Evolutionary conservation across 202 grass and related monocot genomes (phyloP).

Genomic region (Elaeis oleifera): DNA sequence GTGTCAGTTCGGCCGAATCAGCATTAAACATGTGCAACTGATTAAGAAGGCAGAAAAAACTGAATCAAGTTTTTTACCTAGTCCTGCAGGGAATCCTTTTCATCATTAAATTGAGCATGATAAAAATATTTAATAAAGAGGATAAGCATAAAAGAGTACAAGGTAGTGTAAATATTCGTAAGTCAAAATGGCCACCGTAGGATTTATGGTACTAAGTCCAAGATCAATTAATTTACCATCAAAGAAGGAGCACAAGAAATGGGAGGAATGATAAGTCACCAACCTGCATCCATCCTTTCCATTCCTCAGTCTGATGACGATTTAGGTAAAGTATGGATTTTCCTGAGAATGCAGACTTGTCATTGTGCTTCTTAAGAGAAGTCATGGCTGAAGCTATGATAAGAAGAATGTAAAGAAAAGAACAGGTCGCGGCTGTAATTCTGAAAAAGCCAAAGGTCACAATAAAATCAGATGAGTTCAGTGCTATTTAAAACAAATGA

Average conservation of each 20-base stretch:
- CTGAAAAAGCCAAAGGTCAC: conserved; percentile 36
- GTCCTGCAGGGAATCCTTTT: too few relatives aligned
- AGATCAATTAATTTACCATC: not conserved
- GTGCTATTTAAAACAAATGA: too few relatives aligned
- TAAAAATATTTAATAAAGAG: too few relatives aligned
- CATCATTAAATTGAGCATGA: too few relatives aligned
- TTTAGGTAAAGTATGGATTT: conserved; percentile 89
- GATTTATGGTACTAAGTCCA: not conserved
- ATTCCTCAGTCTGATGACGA: conserved; percentile 98
- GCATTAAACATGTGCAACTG: too few relatives aligned
- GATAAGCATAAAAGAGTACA: too few relatives aligned
- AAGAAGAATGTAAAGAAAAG: conserved; percentile 88
- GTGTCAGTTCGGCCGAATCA: too few relatives aligned
- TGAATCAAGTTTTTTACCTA: too few relatives aligned
- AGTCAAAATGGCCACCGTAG: not conserved
- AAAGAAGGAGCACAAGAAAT: not conserved
- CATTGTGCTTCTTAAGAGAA: conserved; percentile 89
- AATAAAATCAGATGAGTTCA: too few relatives aligned
- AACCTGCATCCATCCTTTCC: conserved; percentile 99
- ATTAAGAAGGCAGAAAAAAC: too few relatives aligned
- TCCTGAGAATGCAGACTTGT: conserved; percentile 84
- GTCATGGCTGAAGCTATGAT: conserved; percentile 77
- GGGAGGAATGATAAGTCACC: conserved; percentile 17
- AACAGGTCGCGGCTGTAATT: conserved; percentile 90
- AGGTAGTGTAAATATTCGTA: too few relatives aligned